Evolutionary conservation across 306 rosid genomes (phyloP).

Genomic region (Mucuna pruriens): DNA sequence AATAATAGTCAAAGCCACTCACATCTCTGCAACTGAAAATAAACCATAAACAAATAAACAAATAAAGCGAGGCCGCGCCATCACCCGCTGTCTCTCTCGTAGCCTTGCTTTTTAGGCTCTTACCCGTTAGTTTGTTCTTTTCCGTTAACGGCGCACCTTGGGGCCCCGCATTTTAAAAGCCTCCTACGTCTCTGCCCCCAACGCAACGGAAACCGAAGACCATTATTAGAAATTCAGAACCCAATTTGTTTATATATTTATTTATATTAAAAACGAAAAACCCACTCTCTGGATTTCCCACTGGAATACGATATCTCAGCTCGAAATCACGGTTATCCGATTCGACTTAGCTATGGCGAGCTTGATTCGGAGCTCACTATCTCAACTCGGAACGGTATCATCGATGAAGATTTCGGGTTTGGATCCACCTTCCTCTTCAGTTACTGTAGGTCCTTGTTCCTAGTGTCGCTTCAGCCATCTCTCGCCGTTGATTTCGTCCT

Average conservation of each 20-base stretch:
- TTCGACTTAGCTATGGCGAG: conserved; percentile 52
- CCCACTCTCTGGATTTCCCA: neutral
- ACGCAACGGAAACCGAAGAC: neutral
- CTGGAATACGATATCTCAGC: conserved; percentile 22
- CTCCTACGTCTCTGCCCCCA: neutral
- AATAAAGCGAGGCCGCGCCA: neutral
- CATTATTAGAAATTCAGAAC: neutral
- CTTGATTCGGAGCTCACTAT: conserved; percentile 41
- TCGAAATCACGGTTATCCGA: conserved; percentile 32
- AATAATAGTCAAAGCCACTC: neutral
- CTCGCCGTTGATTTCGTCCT: neutral
- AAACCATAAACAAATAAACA: neutral
- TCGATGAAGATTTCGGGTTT: conserved; percentile 27
- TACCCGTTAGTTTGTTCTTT: conserved; percentile 15
- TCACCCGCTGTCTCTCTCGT: neutral
- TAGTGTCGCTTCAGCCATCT: conserved; percentile 12
- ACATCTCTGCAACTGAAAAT: neutral
- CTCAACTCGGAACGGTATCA: conserved; percentile 29
- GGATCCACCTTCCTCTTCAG: conserved; percentile 45
- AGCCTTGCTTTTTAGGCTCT: neutral
- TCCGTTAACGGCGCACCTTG: neutral
- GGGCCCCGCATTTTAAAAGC: neutral
- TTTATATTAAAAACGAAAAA: neutral
- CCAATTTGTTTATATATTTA: neutral
- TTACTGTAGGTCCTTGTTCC: conserved; percentile 36